These are phyloP conservation scores for Kwoniella europaea DNA, from an alignment of 768 basidiomycete species.

Conservation along the genomic window DNA sequence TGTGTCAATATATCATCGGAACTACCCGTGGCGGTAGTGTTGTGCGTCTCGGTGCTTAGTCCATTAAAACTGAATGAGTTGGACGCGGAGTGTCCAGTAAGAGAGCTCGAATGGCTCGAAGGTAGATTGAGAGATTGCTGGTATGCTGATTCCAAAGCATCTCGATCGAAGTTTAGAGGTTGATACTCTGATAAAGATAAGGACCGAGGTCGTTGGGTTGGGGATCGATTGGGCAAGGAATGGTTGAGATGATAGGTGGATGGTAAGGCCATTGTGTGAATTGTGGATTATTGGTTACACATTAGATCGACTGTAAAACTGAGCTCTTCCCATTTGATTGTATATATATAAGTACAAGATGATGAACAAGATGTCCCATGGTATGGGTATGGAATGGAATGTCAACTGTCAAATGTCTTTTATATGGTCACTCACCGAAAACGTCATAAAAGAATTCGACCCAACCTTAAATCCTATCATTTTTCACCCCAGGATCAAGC, in stretches of 20 bases:
- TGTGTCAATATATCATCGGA: background rate
- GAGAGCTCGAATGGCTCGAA: conserved; percentile 14
- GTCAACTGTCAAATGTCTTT: background rate
- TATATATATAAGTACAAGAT: background rate
- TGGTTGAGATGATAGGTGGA: conserved; percentile 33
- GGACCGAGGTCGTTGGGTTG: conserved; percentile 34
- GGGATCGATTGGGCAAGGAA: conserved; percentile 42
- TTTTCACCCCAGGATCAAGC: background rate
- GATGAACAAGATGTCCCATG: background rate
- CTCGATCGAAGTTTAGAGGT: conserved; percentile 47
- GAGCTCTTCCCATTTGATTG: background rate
- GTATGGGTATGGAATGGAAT: background rate
- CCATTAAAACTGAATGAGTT: conserved; percentile 10
- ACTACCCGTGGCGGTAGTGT: background rate
- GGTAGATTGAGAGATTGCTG: conserved; percentile 31
- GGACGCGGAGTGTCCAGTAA: conserved; percentile 6
- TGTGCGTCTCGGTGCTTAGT: conserved; percentile 29
- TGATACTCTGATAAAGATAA: conserved; percentile 48
- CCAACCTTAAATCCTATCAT: conserved; percentile 1
- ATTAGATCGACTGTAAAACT: background rate
- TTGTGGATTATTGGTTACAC: background rate
- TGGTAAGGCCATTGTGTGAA: conserved; percentile 24
- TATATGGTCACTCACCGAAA: background rate
- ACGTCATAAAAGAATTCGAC: background rate
- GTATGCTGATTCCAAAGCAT: conserved; percentile 39